Base-by-base conservation (phyloP, 2,329 filamentous ascomycete genomes). In the Aspergillus bombycis region DNA sequence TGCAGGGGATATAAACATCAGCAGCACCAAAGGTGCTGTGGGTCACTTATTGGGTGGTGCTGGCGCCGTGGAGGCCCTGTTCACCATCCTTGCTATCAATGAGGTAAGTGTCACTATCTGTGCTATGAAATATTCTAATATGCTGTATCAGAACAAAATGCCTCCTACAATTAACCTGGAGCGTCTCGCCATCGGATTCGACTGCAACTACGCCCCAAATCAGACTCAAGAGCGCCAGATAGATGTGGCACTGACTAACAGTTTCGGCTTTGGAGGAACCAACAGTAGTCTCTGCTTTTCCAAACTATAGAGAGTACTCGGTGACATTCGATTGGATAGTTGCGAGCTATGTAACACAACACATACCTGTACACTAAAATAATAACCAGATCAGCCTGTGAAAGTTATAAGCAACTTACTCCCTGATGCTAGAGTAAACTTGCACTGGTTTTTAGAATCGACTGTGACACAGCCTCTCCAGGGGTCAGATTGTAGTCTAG, bases 261-360 rank as follows among this genome's bases (percentile, higher is more conserved):
- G 94, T 75, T 99, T 99, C 80, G 95, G 95, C 0, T 99, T 99
- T 80, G 95, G 95, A 12, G 95, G 95, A 19, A 98, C 94, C 1
- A 99, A 99, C 80, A 94, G 94, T 48, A 93, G 89, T 60, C 81
- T 99, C 43, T 93, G 93, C 58, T 94, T 98, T 71, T 70, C 75
- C 6, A 73, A 69, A 59, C 70, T 58, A 46, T 5, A 23, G 10
- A 32, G 32, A 19, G 19, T 28, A 32, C 28, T 32, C 11, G 16
- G 11, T 52, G 28, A 2, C 9, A 19, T 32, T 32, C 6, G 48
- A n/a, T n/a, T 52, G 16, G 28, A 52, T 52, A 32, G 34, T 28
- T 34, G 28, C 16, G 10, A 52, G 16, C 10, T 52, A 34, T 61
- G 50, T 52, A 43, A 52, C 48, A 36, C 38, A 19, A 26, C 52